Base-by-base conservation (phyloP, 495 filamentous ascomycete species). In the Neurospora sp. region DNA sequence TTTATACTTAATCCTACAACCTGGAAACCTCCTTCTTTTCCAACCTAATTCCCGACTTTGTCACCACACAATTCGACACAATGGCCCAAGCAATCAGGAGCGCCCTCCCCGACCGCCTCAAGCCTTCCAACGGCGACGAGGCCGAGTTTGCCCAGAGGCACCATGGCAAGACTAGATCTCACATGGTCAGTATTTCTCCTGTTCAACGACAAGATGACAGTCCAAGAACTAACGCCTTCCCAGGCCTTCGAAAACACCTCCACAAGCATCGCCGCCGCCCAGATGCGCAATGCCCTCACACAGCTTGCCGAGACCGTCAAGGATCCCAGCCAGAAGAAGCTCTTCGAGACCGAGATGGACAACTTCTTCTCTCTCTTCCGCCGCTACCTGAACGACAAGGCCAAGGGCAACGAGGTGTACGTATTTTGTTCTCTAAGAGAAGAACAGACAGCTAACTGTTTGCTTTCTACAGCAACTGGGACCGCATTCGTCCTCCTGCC, bases 191-290 rank as follows among this genome's bases (percentile, higher is more conserved):
- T 93, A 69, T 41, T 41, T 75, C 72, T 16, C 22, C n/a, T 70
- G 27, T 69, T 69, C 27, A 70, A 44, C 61, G 42, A 22, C n/a
- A 18, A 40, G 69, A 72, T 71, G 71, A 74, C 71, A 66, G 61
- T 66, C 71, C 68, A 41, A 74, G 77, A 73, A 79, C 74, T 70
- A 12, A 9, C 12, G 35, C n/a, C 31, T 7, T 20, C 46, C 39
- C 4, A 99, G 96, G 95, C 96, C 66, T 99, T 99, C 82, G 96
- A 99, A 83, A 98, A 98, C 89, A 96, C 96, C 69, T 98, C 96
- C 61, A 99, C 96, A 75, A 96, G 92, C 75, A 95, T 99, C 71
- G 96, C 96, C 70, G 96, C 96, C 27, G 94, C 93, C 69, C 96
- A 99, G 87, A 99, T 99, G 96, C 93, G 96, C 80, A 99, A 99